Percentiles rank a stretch among this genome's conserved stretches.
Evolutionary conservation across 202 grass and related monocot species (phyloP).

Genomic region (Saccharum hybrid): DNA sequence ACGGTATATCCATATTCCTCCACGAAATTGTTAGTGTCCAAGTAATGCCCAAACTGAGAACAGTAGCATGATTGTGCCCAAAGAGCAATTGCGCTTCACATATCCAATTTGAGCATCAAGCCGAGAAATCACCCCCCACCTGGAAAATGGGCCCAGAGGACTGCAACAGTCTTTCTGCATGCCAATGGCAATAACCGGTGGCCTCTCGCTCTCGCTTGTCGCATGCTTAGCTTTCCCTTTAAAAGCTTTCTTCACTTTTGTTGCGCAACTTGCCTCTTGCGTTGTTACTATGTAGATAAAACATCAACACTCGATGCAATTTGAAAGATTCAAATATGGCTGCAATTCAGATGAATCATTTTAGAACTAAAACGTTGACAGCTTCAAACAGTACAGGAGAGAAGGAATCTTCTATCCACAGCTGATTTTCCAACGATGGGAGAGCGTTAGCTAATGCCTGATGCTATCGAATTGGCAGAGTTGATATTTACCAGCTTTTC

Average conservation of each 20-base stretch:
- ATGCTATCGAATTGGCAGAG: constrained; percentile 15
- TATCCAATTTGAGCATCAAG: neutral
- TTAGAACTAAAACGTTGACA: neutral
- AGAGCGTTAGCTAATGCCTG: neutral
- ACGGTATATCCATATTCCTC: neutral
- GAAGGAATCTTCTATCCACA: neutral
- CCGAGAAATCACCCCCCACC: neutral
- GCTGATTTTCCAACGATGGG: constrained; percentile 20
- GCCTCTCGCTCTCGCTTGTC: neutral
- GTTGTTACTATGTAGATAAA: neutral
- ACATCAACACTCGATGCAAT: constrained; percentile 17
- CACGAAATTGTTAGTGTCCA: neutral
- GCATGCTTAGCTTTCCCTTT: neutral
- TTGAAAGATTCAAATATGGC: neutral
- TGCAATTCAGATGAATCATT: constrained; percentile 17
- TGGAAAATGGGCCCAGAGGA: neutral
- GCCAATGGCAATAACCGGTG: neutral
- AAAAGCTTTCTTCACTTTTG: neutral
- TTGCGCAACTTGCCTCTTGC: neutral
- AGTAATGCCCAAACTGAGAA: neutral
- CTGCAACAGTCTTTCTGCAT: neutral
- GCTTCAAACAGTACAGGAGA: neutral
- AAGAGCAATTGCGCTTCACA: neutral
- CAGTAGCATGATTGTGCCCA: neutral
- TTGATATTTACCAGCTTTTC: constrained; percentile 1